Base-by-base conservation (phyloP, 2,329 filamentous ascomycete species). In the Thielaviopsis punctulata region DNA sequence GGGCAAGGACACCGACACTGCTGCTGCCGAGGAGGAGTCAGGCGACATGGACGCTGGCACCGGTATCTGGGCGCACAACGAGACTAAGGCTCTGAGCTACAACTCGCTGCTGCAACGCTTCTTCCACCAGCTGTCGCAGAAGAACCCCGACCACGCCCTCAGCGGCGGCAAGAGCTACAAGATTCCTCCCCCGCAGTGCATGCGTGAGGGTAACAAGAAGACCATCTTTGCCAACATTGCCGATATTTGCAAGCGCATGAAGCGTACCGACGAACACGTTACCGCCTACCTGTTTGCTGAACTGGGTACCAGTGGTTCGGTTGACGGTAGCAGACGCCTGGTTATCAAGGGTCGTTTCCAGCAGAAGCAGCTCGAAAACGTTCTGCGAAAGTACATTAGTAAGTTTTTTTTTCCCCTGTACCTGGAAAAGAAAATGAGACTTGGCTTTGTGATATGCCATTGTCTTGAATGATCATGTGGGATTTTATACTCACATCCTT, bases 311-410 rank as follows among this genome's bases (percentile, higher is more conserved):
- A 93, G 80, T 64, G 92, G 92, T 67, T 93, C 86, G 65, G 88
- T 95, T 52, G 92, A 95, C 71, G 92, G 90, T 61, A 86, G 79
- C 70, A 81, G 88, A 68, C 82, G 90, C 64, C 70, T 98, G 62
- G 89, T 98, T 65, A 98, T 98, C 78, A 95, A 95, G 77, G 92
- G 92, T 75, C 86, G 92, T 65, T 98, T 98, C 84, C 90, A 96
- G 70, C 90, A 96, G 73, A 95, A 95, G 73, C 90, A 96, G 74
- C 89, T 96, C 65, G 92, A 98, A 75, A 95, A 93, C 69, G 88
- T 96, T 51, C 71, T 96, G 65, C 78, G 90, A 71, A 86, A 90
- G 74, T 95, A 95, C 69, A 95, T 95, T 66, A 85, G 84, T 87
- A 73, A 67, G 80, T 75, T 13, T 18, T 41, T 13, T 23, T 4